These are phyloP conservation scores for Chaetomium cochliodes DNA, from an alignment of 495 filamentous ascomycete genomes.

Conservation along the genomic window DNA sequence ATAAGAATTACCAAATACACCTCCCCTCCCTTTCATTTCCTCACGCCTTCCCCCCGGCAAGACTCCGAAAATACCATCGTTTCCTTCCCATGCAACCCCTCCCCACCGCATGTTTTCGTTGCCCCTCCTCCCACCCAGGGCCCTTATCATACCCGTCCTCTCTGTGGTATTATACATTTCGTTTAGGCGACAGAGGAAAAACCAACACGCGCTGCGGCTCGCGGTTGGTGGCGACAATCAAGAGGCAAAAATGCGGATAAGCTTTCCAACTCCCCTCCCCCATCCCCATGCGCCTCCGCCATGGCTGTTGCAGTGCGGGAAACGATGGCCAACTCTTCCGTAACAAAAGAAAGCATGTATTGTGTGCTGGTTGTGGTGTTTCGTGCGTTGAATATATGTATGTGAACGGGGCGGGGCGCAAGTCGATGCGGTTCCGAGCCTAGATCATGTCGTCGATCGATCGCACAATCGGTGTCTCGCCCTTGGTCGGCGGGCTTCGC, in stretches of 20 bases:
- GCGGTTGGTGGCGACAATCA: neutral
- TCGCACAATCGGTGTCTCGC: conserved; percentile 64
- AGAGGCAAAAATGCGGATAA: neutral
- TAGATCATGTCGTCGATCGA: conserved; percentile 60
- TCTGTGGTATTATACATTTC: conserved; percentile 34
- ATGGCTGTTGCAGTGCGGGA: no score
- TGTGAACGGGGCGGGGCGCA: neutral
- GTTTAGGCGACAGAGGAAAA: conserved; percentile 17
- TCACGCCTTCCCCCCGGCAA: neutral
- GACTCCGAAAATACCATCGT: conserved; percentile 9
- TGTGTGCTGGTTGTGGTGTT: neutral
- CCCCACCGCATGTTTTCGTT: neutral
- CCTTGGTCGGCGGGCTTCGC: conserved; percentile 61
- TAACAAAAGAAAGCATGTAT: neutral
- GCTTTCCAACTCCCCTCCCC: neutral
- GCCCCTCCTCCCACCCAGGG: neutral
- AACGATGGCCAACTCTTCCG: neutral
- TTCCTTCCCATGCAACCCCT: conserved; percentile 1
- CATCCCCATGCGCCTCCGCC: conserved; percentile 2
- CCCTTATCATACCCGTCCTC: conserved; percentile 13
- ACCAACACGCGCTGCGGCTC: conserved; percentile 3
- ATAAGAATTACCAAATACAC: conserved; percentile 5
- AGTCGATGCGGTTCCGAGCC: neutral
- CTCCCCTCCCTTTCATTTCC: neutral
- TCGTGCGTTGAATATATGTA: neutral